phyloP scores from a whole-genome alignment of 163 green algal species.

The Scenedesmus sp. region DNA sequence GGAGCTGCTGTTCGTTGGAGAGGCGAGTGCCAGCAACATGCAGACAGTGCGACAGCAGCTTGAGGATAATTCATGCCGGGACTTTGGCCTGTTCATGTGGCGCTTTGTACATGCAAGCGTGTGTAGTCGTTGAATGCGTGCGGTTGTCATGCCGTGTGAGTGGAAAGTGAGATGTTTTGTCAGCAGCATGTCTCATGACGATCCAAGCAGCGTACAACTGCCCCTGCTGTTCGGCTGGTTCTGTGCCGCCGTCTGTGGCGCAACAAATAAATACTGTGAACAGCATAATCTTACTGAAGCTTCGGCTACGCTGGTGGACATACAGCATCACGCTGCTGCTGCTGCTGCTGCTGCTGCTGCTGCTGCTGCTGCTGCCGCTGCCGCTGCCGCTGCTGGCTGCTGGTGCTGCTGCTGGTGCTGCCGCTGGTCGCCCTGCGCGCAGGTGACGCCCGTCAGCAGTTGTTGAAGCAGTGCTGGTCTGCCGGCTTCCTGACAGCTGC shows the following conservation, averaged over 20 bases:
- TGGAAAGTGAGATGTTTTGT: background rate
- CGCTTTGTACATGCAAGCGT: background rate
- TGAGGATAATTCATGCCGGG: too few species aligned
- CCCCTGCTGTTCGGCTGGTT: too few species aligned
- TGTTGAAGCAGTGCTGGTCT: slow-evolving; percentile 24
- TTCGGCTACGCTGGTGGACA: too few species aligned
- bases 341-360: background rate
- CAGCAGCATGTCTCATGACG: background rate
- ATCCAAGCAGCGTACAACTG: too few species aligned
- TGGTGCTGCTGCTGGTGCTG: background rate
- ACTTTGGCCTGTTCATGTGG: too few species aligned
- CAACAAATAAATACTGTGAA: too few species aligned
- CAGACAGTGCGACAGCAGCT: too few species aligned
- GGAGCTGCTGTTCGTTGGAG: background rate
- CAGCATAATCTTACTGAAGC: too few species aligned
- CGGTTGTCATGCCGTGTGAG: background rate
- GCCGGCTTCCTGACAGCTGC: slow-evolving; percentile 17
- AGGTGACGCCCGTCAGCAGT: background rate
- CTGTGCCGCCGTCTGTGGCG: too few species aligned
- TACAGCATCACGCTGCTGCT: too few species aligned
- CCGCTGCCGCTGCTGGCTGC: background rate
- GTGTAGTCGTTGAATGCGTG: background rate
- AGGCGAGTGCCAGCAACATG: background rate
- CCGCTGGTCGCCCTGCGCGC: background rate
- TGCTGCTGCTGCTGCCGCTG: background rate